These are phyloP conservation scores for Dipsacomyces acuminosporus DNA, from an alignment of 371 early-diverging fungal species.

Conservation along the genomic window DNA sequence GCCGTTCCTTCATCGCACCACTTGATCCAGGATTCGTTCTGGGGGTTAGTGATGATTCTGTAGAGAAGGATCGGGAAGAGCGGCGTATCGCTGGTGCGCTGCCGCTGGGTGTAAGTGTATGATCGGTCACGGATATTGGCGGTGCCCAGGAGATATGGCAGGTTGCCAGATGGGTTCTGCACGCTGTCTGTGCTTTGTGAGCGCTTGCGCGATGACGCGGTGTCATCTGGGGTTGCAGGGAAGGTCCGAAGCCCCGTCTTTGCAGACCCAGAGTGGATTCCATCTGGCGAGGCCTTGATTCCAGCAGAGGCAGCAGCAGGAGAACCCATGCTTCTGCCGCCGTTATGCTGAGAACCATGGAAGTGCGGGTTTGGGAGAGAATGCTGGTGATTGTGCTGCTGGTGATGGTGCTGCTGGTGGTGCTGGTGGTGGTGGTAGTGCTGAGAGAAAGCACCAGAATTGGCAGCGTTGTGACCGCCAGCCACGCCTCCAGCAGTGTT, in stretches of 20 bases:
- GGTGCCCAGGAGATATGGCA: conserved; percentile 38
- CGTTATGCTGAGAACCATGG: too few relatives aligned
- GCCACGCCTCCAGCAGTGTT: background rate
- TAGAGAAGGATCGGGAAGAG: conserved; percentile 43
- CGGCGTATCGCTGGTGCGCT: conserved; percentile 45
- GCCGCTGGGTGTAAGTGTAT: conserved; percentile 32
- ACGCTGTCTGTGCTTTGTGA: conserved; percentile 40
- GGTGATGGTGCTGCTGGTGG: conserved; percentile 4
- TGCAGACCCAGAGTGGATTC: conserved; percentile 6
- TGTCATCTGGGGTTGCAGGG: conserved; percentile 31
- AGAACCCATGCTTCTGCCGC: too few relatives aligned
- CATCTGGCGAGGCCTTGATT: too few relatives aligned
- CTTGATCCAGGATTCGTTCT: conserved; percentile 38
- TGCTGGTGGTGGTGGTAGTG: conserved; percentile 6
- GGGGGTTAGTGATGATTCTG: conserved; percentile 29
- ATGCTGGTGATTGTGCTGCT: conserved; percentile 4
- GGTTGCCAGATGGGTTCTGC: conserved; percentile 8
- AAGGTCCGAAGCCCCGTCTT: conserved; percentile 23
- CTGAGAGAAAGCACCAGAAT: background rate
- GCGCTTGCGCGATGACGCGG: conserved; percentile 23
- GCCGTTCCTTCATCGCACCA: conserved; percentile 45
- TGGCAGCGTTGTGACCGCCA: background rate
- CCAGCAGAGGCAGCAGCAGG: too few relatives aligned
- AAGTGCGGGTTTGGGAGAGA: background rate
- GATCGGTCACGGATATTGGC: conserved; percentile 44